Conservation (phyloP, 148 eudicot genomes). For the Gaultheria prostrata region DNA sequence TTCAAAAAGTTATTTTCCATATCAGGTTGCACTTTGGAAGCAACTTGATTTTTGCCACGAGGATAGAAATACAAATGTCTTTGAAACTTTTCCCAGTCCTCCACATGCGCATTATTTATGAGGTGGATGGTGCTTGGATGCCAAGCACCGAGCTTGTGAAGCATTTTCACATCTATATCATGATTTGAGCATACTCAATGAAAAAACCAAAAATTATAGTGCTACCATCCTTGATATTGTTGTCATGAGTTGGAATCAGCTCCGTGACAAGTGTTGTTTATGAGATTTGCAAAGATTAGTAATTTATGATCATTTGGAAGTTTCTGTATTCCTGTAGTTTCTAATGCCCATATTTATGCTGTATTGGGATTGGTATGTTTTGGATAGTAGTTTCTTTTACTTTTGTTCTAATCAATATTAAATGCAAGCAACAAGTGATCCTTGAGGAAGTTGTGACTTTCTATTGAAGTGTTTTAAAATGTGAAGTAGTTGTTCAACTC, state of each 20-base stretch:
- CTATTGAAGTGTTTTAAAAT: too few species aligned
- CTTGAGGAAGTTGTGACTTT: too few species aligned
- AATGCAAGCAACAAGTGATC: too few species aligned
- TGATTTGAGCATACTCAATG: not conserved
- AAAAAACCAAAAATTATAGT: too few species aligned
- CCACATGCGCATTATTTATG: not conserved
- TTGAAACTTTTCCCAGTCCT: not conserved
- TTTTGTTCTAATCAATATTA: not conserved
- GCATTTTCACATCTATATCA: not conserved
- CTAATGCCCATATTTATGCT: not conserved
- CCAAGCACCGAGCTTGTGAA: not conserved
- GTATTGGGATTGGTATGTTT: not conserved
- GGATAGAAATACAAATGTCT: not conserved
- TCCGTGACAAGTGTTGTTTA: not conserved
- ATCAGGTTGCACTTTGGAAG: conserved; percentile 1
- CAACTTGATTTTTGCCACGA: not conserved
- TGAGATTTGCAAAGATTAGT: not conserved
- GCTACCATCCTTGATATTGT: too few species aligned
- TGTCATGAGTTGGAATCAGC: too few species aligned
- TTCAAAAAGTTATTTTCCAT: too few species aligned
- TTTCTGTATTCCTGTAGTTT: not conserved
- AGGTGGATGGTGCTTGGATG: not conserved
- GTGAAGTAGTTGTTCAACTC: too few species aligned
- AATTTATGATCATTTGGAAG: not conserved
- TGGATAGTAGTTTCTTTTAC: not conserved